phyloP scores from a whole-genome alignment of 768 basidiomycete genomes.

The Boletellus sp. region DNA sequence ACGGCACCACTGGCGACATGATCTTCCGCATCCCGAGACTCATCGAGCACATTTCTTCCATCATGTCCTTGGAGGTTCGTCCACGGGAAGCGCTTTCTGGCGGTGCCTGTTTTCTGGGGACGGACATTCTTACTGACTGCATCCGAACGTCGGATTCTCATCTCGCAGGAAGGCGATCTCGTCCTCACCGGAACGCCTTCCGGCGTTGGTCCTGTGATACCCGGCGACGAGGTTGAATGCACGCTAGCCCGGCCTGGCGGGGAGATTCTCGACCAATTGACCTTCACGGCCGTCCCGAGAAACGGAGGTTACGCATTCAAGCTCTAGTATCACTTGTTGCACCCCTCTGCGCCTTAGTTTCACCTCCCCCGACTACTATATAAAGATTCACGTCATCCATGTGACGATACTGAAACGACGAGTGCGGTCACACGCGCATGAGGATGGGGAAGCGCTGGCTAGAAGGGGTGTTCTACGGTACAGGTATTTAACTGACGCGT shows the following conservation, averaged over 20 bases:
- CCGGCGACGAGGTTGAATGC: slow-evolving; percentile 80
- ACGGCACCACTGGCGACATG: slow-evolving; percentile 86
- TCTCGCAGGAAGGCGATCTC: slow-evolving; percentile 79
- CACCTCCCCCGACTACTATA: no score
- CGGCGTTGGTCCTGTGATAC: slow-evolving; percentile 75
- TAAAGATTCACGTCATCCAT: no score
- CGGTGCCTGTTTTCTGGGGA: background rate
- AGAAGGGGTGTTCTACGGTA: no score
- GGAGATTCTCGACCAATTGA: slow-evolving; percentile 55
- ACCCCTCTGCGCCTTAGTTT: background rate
- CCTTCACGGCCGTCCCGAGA: slow-evolving; percentile 64
- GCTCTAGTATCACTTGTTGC: slow-evolving; percentile 13
- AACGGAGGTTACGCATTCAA: slow-evolving; percentile 65
- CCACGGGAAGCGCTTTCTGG: background rate
- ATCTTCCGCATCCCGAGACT: slow-evolving; percentile 86
- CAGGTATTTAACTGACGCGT: no score
- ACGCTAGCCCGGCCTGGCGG: slow-evolving; percentile 53
- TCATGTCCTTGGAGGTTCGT: slow-evolving; percentile 92
- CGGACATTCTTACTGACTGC: background rate
- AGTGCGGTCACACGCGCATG: no score
- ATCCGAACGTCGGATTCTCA: background rate
- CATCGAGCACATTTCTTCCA: slow-evolving; percentile 88
- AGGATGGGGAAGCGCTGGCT: no score
- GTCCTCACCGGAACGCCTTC: slow-evolving; percentile 89
- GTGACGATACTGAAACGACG: no score